A percentile compares a stretch with the other conserved stretches of the same genome.
These are phyloP conservation scores for Xylaria sp. DNA, from an alignment of 2,329 filamentous ascomycete genomes.

Conservation along the genomic window DNA sequence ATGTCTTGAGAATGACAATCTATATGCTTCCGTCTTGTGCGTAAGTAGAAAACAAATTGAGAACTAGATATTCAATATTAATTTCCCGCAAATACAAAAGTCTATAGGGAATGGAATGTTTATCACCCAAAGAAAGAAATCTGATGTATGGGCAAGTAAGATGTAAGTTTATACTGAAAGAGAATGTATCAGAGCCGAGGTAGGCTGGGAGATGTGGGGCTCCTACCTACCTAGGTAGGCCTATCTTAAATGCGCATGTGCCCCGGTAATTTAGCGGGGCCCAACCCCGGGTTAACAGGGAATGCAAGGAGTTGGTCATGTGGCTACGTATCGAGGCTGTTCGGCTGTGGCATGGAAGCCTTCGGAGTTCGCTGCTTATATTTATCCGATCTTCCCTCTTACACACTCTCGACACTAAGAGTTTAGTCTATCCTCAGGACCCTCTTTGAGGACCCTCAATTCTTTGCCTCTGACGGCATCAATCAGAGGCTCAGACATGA, in stretches of 20 bases:
- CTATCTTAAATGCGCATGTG: neutral
- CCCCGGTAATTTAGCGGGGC: constrained; percentile 1
- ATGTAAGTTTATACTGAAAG: constrained; percentile 23
- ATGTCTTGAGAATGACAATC: neutral
- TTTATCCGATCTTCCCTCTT: constrained; percentile 29
- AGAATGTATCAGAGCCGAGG: constrained; percentile 32
- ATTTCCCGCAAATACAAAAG: neutral
- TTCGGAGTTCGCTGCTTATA: constrained; percentile 15
- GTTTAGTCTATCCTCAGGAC: neutral
- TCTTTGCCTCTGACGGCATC: constrained; percentile 32
- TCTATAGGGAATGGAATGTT: constrained; percentile 15
- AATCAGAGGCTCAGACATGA: constrained; percentile 17
- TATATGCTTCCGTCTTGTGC: neutral
- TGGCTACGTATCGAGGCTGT: no score
- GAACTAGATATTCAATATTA: neutral
- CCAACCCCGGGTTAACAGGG: no score
- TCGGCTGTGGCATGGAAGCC: neutral
- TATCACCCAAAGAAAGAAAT: neutral
- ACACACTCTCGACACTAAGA: neutral
- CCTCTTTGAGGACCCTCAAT: neutral
- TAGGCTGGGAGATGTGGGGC: constrained; percentile 29
- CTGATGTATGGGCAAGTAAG: neutral
- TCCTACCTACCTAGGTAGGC: constrained; percentile 9
- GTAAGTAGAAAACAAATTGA: constrained; percentile 1
- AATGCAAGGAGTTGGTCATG: neutral